Base-by-base conservation (phyloP, 2,329 filamentous ascomycete species). In the Pseudogymnoascus sp. region DNA sequence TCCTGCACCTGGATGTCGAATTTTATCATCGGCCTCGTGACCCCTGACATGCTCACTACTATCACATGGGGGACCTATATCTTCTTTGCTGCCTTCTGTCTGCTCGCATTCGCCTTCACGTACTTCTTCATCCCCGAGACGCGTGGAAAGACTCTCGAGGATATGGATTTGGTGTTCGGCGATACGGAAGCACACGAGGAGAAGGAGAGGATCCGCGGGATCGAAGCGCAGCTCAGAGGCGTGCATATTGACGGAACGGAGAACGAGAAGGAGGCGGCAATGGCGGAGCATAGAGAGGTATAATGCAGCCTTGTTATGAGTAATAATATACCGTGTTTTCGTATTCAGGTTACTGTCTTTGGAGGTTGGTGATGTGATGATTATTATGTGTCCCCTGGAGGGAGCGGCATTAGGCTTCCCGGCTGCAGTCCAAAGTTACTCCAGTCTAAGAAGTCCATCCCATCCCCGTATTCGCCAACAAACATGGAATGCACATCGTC, bases 81-180 rank as follows among this genome's bases (percentile, higher is more conserved):
- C 50, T 86, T 87, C 74, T 87, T 86, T 64, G 80, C 79, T 0
- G 72, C 76, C 2, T 82, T 82, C 65, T 81, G 78, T 64, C 65
- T 79, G 1, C 66, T 82, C 6, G 75, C 76, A 0, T 70, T 76
- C 6, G 62, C 77, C 0, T 84, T 80, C 73, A 78, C 78, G 0
- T 81, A 72, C 63, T 78, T 83, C 64, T 77, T 81, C 57, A 78
- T 86, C 0, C 83, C 83, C 0, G 83, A 86, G 68, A 86, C 83
- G 0, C 78, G 76, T 57, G 81, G 81, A 15, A 75, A 72, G 35
- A 82, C 76, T 0, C 73, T 84, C 0, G 82, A 84, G 67, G 78
- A 83, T 59, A 84, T 84, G 80, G 81, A 83, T 63, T 65, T 67
- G 1, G 71, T 78, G 0, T 79, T 78, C 67, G 75, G 75, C 1